phyloP scores from a whole-genome alignment of 257 asterid genomes.

The Solanum pinnatisectum region DNA sequence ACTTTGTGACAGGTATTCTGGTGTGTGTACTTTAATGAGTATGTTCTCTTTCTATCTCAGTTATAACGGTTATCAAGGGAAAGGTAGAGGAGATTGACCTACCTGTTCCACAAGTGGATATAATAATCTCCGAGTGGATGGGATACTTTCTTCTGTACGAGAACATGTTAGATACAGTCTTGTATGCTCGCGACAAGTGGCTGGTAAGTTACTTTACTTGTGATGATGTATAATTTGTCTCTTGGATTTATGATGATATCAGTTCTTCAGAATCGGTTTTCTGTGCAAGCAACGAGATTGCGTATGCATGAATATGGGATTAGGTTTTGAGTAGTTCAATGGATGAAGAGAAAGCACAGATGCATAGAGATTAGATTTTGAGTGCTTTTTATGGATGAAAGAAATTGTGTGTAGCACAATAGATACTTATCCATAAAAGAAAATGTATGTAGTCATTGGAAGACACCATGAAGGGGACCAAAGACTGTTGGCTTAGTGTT shows the following conservation, averaged over 20 bases:
- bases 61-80: conserved; percentile 82
- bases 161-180: conserved; percentile 83
- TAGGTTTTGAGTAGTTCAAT: neutral
- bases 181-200: conserved; percentile 95
- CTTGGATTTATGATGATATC: neutral
- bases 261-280: neutral
- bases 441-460: neutral
- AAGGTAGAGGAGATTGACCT: conserved; percentile 95
- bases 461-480: neutral
- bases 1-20: neutral
- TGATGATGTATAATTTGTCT: neutral
- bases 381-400: neutral
- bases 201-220: conserved; percentile 39
- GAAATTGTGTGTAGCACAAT: neutral
- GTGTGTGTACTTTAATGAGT: neutral
- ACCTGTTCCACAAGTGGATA: conserved; percentile 87
- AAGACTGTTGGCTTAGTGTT: neutral
- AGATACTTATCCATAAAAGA: neutral
- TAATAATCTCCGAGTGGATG: conserved; percentile 98
- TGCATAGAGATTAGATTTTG: neutral
- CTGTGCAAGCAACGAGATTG: neutral
- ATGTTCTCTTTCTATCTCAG: conserved; percentile 27
- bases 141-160: conserved; percentile 87
- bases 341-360: neutral
- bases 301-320: neutral